Evolutionary conservation across 371 early-diverging fungal genomes (phyloP).

Genomic region (Neoconidiobolus thromboides): DNA sequence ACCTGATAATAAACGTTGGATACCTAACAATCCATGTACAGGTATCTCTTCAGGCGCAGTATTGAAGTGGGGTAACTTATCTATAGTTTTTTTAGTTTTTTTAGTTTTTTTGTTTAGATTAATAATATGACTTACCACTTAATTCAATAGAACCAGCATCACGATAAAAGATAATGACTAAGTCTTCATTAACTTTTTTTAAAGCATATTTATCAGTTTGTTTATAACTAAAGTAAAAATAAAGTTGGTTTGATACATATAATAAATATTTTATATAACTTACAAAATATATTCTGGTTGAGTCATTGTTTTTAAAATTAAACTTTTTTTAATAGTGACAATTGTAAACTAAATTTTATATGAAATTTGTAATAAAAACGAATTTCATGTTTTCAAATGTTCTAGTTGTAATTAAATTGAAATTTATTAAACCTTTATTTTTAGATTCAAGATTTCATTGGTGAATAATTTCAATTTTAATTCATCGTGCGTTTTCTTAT

Average conservation of each 20-base stretch:
- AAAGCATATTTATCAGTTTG: not conserved
- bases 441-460: too few species aligned
- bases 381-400: too few species aligned
- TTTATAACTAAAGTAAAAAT: not conserved
- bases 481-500: too few species aligned
- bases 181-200: not conserved
- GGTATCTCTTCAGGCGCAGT: slow-evolving; percentile 11
- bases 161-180: slow-evolving; percentile 2
- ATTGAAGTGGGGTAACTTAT: not conserved
- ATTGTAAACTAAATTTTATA: too few species aligned
- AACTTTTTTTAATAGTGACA: too few species aligned
- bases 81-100: not conserved
- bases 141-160: slow-evolving; percentile 5
- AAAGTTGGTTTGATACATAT: not conserved
- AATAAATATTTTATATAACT: not conserved
- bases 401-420: too few species aligned
- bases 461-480: too few species aligned
- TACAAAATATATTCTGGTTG: not conserved
- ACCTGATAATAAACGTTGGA: slow-evolving; percentile 54
- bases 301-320: too few species aligned
- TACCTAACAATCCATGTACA: slow-evolving; percentile 52
- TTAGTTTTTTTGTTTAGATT: too few species aligned
- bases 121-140: not conserved
- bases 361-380: too few species aligned
- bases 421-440: too few species aligned